These are phyloP conservation scores for Avena sativa DNA, from an alignment of 176 grass and related monocot genomes.

Conservation along the genomic window DNA sequence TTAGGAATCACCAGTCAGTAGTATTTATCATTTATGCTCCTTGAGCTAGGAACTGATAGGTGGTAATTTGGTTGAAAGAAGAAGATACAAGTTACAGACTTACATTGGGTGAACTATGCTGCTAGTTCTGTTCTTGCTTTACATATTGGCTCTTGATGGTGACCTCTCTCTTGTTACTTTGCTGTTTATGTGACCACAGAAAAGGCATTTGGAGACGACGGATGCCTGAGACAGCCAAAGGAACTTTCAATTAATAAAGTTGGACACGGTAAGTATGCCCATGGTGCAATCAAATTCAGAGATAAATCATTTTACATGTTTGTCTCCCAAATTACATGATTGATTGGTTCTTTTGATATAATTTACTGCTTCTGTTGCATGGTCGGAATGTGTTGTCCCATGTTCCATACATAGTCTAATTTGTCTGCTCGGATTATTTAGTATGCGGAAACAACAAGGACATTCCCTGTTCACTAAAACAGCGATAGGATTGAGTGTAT, in stretches of 20 bases:
- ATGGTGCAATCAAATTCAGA: conserved; percentile 11
- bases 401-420: neutral
- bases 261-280: conserved; percentile 75
- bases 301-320: neutral
- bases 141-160: neutral
- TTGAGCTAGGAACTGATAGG: neutral
- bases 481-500: neutral
- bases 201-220: conserved; percentile 89
- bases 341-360: conserved; percentile 3
- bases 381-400: neutral
- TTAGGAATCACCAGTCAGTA: conserved; percentile 21
- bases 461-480: neutral
- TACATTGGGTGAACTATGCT: neutral
- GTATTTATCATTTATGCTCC: neutral
- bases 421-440: neutral
- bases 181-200: conserved; percentile 49
- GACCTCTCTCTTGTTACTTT: neutral
- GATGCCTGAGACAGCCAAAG: conserved; percentile 84
- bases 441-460: neutral
- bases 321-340: neutral
- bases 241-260: conserved; percentile 99
- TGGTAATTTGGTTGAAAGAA: neutral
- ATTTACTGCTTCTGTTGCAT: neutral
- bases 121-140: neutral
- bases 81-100: neutral